Evolutionary conservation across 208 protist genomes (phyloP), one percentile per base, ranked within the genome.

Genomic region (Trypanosomatidae sp.): DNA sequence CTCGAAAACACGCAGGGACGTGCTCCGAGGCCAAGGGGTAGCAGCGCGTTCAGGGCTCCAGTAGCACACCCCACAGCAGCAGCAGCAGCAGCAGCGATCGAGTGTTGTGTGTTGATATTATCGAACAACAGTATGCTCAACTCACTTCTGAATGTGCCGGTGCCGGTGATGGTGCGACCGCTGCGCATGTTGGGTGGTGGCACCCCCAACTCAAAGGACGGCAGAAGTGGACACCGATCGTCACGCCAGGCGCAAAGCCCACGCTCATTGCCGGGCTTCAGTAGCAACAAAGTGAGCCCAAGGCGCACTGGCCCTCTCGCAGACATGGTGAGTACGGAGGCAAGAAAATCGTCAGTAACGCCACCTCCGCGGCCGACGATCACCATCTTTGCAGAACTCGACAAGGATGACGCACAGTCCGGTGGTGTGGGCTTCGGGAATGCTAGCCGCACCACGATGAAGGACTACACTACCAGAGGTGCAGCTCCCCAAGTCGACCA

Each of bases 361-460:
- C 66, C 52, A 28, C 73, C 58, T 1, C 39, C 69, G 3, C 79
- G 77, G 17, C 74, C 66, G 8, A 85, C 66, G 52, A 55, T 93
- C 52, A 88, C 81, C 28, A 88, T 93, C 67, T 74, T 83, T 65
- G 86, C 85, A 4, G 77, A 81, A 19, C 36, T 84, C 30, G 76
- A 88, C 53, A 75, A 86, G 8, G 70, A 70, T 5, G 73, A 72
- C n/a, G 71, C 66, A 1, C 30, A 22, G 10, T 30, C 28, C 17
- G 25, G 22, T 52, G 12, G 28, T 8, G 15, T 33, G 2, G 36
- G 76, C 33, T 19, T 33, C 5, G 60, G n/a, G 25, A 60, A 59
- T 41, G 52, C 33, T 30, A 39, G 28, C 44, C 33, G 50, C 55
- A 13, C 19, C 12, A 49, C 43, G 10, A 64, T 28, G 43, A 41